These are phyloP conservation scores for Globisporangium megalacanthum DNA, from an alignment of 352 stramenopile species.

Conservation along the genomic window DNA sequence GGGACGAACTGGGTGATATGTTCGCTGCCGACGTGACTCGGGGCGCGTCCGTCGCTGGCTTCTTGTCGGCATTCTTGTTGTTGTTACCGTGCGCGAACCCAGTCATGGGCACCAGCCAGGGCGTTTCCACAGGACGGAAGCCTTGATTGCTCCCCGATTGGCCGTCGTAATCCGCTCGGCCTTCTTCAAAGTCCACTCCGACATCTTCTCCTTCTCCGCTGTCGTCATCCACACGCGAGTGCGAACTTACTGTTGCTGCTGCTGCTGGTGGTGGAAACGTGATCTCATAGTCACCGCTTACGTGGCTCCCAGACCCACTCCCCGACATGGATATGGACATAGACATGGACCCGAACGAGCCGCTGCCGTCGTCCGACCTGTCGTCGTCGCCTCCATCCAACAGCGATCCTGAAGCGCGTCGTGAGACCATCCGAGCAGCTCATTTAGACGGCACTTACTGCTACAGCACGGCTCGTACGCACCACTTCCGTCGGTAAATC, in stretches of 20 bases:
- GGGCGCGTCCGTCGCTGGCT: too few species aligned
- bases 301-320: constrained; percentile 2
- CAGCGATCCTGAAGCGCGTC: constrained; percentile 5
- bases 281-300: neutral
- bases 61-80: too few species aligned
- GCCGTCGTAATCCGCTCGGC: too few species aligned
- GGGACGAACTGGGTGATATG: too few species aligned
- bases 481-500: constrained; percentile 10
- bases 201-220: neutral
- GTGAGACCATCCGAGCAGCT: too few species aligned
- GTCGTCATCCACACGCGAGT: neutral
- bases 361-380: neutral
- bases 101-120: too few species aligned
- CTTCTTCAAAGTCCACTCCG: neutral
- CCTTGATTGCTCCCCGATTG: too few species aligned
- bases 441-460: too few species aligned
- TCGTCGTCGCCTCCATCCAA: neutral
- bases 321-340: neutral
- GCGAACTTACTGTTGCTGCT: neutral
- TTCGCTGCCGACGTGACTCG: too few species aligned
- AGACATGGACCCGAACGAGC: constrained; percentile 2
- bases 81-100: too few species aligned
- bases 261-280: constrained; percentile 3
- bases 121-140: too few species aligned
- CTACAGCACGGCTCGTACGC: neutral